Evolutionary conservation across 345 rosid genomes (phyloP), one percentile per base, ranked within the genome.

Genomic region (Lepidium africanum): DNA sequence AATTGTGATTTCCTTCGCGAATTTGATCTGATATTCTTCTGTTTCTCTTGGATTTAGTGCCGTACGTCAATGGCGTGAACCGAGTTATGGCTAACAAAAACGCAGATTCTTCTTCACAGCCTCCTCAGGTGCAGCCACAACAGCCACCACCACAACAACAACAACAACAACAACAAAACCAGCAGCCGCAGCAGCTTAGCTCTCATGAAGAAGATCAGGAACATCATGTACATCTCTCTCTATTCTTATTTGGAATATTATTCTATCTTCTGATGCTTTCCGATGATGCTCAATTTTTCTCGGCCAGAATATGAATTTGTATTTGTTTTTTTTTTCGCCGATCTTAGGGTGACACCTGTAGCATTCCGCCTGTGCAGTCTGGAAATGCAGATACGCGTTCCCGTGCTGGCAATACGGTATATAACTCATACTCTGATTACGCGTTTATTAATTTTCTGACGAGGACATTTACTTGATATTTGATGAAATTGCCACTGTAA

Each of bases 391-490:
- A 77, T 36, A 10, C 73, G 40, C 68, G 71, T 63, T 66, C 87
- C 59, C 86, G 85, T 65, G 70, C 56, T 35, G 83, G 83, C 68
- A 85, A 87, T 72, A 47, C 78, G 77, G 90, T 85, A 71, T 73
- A 47, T 69, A 7, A 41, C 40, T 12, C 16, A 25, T 59, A 7
- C 21, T 16, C 14, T 27, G 14, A 5, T 12, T 27, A 13, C 17
- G 23, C 10, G 14, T 5, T 10, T 3, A 1, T 35, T 30, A 1
- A 30, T 70, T 5, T 25, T 10, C 27, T 57, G 12, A 56, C 5
- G 9, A 15, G 8, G 36, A 2, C 32, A 25, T 66, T 40, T 66
- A 16, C 19, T 53, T 49, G 35, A 0, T 5, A 11, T 41, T 25
- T 43, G 9, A 33, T 56, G 10, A 56, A 30, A 23, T 54, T 41